Conservation (phyloP, 2,329 filamentous ascomycete genomes). For the Epichloe scottii region DNA sequence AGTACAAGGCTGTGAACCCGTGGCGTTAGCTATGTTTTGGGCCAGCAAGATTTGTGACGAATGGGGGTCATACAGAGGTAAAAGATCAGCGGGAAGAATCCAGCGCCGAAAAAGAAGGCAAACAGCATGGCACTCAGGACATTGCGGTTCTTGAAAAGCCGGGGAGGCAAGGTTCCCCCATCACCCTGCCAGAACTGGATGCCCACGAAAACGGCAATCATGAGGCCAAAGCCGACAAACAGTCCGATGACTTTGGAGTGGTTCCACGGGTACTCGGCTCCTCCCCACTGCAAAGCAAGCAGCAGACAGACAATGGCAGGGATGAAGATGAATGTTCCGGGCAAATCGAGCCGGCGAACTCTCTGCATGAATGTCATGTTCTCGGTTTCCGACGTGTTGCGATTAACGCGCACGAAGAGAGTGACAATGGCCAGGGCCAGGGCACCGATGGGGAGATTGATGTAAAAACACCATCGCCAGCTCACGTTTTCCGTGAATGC, state of each 20-base stretch:
- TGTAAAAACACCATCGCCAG: constrained; percentile 41
- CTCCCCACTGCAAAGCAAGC: constrained; percentile 45
- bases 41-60: constrained; percentile 7
- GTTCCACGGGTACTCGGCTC: constrained; percentile 37
- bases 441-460: constrained; percentile 33
- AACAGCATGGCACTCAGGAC: constrained; percentile 31
- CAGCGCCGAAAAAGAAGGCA: constrained; percentile 34
- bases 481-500: constrained; percentile 35
- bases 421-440: constrained; percentile 36
- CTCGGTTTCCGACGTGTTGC: constrained; percentile 21
- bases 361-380: constrained; percentile 22
- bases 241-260: constrained; percentile 36
- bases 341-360: constrained; percentile 34
- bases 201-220: constrained; percentile 33
- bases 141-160: constrained; percentile 31
- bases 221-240: constrained; percentile 34
- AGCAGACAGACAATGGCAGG: constrained; percentile 40
- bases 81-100: constrained; percentile 40
- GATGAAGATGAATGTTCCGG: constrained; percentile 37
- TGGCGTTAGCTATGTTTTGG: not conserved
- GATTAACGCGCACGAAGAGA: constrained; percentile 31
- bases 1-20: constrained; percentile 30
- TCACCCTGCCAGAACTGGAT: constrained; percentile 32
- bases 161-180: constrained; percentile 32
- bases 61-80: constrained; percentile 30